Evolutionary conservation across 441 rosid species (phyloP), one percentile per base, ranked within the genome.

Genomic region (Kokia cookei): DNA sequence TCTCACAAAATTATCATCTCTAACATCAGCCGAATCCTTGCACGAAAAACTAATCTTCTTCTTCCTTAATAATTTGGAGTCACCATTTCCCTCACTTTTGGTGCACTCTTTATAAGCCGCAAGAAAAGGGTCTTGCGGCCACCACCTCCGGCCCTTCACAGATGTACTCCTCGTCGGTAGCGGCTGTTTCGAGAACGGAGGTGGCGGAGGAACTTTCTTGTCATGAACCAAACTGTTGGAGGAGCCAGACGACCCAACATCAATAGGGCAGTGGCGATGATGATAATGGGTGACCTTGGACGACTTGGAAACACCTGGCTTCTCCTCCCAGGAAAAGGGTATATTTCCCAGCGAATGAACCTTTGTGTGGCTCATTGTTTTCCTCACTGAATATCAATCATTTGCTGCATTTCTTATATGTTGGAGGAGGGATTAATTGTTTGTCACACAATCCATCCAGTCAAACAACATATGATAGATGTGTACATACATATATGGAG

Each of bases 241-340:
- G 1, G 32, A 14, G 11, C 22, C 22, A 19, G 22, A 19, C 22
- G 22, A 19, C 22, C 22, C 22, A 19, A 19, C 22, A 19, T 57
- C 68, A 19, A 10, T 35, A 45, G 45, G 73, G 78, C 40, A 48
- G 19, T 71, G 0, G 1, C 1, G 37, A 5, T 29, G 26, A 63
- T 40, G 72, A 13, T 65, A 73, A 74, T 15, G 79, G 29, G 13
- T 48, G 69, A 75, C 22, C 71, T 84, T 87, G 53, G 89, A 86
- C 9, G 89, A 86, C 64, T 59, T 59, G 64, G 64, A 59, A 61
- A 89, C 71, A 7, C 93, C 93, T 2, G 91, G 91, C 12, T 74
- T 78, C 75, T 82, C 82, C 70, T 89, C 93, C 91, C 91, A 89
- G 9, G 91, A 87, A 66, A 87, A 89, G 66, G 93, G 91, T 72